Conservation (phyloP, 2,329 filamentous ascomycete species). For the Botrytis cinerea region DNA sequence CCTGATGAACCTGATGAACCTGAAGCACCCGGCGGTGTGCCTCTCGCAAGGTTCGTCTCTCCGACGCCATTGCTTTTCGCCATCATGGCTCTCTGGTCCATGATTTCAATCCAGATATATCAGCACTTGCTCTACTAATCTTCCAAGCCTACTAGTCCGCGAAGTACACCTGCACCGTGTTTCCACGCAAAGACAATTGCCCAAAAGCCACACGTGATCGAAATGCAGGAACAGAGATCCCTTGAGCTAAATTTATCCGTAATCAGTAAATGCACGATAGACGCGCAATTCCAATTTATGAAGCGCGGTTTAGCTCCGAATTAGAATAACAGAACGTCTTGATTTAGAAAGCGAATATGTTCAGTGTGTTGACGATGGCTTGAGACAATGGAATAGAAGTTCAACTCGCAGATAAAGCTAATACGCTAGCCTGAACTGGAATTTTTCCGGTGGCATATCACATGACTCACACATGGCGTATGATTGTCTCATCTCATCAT, state of each 20-base stretch:
- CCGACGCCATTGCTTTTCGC: neutral
- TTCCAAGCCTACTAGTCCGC: neutral
- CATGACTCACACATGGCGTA: neutral
- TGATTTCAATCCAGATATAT: neutral
- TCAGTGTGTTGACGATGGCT: neutral
- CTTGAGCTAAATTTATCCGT: neutral
- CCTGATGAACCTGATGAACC: neutral
- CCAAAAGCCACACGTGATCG: neutral
- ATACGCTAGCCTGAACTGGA: neutral
- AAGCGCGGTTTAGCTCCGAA: neutral
- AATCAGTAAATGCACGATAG: neutral
- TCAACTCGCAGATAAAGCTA: neutral
- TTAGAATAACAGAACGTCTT: neutral
- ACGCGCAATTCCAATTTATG: neutral
- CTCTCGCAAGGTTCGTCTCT: neutral
- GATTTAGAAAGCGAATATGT: neutral
- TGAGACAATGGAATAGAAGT: constrained; percentile 1
- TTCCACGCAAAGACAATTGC: neutral
- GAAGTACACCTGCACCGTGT: neutral
- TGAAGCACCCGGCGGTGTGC: neutral
- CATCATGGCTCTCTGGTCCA: neutral
- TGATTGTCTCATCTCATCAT: neutral
- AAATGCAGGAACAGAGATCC: neutral
- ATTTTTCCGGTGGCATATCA: neutral
- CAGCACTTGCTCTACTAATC: neutral